Base-by-base conservation (phyloP, 768 basidiomycete species). In the Tephrocybe sp. region DNA sequence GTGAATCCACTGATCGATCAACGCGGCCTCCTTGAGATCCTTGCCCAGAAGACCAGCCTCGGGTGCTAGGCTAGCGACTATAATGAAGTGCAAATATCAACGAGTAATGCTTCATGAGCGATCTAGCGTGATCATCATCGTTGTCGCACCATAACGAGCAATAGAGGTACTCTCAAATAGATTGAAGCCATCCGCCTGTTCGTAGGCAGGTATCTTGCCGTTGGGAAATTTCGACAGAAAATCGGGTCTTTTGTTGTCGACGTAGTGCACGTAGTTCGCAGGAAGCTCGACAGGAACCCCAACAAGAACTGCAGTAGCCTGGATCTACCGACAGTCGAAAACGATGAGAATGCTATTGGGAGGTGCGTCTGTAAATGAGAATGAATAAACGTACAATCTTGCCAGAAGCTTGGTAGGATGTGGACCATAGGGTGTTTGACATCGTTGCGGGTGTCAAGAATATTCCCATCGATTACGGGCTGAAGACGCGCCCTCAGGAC, bases 151-250 rank as follows among this genome's bases (percentile, higher is more conserved):
- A 19, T 38, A 38, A 49, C 82, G 83, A 38, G 91, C 86, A 67
- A 97, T 92, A 41, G 91, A 82, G 45, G 70, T 64, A 47, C 80
- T 77, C 74, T 95, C 94, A 58, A 82, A 80, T 50, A 97, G 72
- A 61, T 75, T 78, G 77, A 91, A 80, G 49, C 92, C 92, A 66
- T 91, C 82, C 13, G 73, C 67, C 39, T 78, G 74, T 65, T 93
- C 91, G 47, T 87, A 79, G 27, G 86, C 85, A 22, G 95, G 95
- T 57, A 95, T 80, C 74, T 92, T 91, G 48, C 88, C 86, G 50
- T 76, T 77, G 42, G 86, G 82, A 69, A 91, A 94, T 69, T 93
- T 92, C 45, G 64, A 64, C 39, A 80, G 64, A 67, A 84, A 91
- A 24, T 83, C 85, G 0, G 85, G 77, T 61, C 79, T 81, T 64